Evolutionary conservation across 2,329 filamentous ascomycete genomes (phyloP), one percentile per base, ranked within the genome.

Genomic region (Tolypocladium sp.): DNA sequence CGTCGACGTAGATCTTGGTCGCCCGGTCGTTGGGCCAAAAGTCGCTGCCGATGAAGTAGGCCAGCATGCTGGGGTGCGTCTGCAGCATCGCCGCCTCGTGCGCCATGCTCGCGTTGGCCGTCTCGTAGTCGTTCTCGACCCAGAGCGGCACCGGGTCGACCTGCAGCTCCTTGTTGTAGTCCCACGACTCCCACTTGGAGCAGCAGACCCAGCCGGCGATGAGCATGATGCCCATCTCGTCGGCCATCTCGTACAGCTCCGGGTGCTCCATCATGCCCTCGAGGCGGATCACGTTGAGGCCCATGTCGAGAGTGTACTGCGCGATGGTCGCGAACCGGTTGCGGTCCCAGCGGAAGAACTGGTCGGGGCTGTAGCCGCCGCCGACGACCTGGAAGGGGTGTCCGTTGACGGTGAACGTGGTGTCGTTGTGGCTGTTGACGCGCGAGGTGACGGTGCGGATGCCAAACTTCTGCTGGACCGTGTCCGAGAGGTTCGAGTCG

Each of bases 121-220:
- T 81, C 1, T 59, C 62, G 65, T 87, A 87, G 68, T 87, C 85
- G 2, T 68, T 63, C 0, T 80, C 75, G 0, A 68, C 70, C 82
- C 83, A 87, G 8, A 69, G 49, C 0, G 69, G 65, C 2, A 70
- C 64, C 0, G 73, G 70, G 54, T 74, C 69, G 30, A 76, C 64
- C 9, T 70, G 61, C 8, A 80, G 63, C 55, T 87, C 79, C 15
- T 80, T 68, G 63, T 87, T 87, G 67, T 86, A 85, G 55, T 65
- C 68, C 83, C 83, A 88, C 0, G 79, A 81, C 65, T 88, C 85
- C 85, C 85, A 88, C 66, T 87, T 87, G 63, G 87, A 82, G 67
- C 85, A 88, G 68, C 85, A 88, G 61, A 87, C 84, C 83, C 84
- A 88, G 0, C 85, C 85, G 0, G 83, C 73, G 42, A 88, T 72